Evolutionary conservation across 345 rosid genomes (phyloP).

Genomic region (Ailanthus altissimus): DNA sequence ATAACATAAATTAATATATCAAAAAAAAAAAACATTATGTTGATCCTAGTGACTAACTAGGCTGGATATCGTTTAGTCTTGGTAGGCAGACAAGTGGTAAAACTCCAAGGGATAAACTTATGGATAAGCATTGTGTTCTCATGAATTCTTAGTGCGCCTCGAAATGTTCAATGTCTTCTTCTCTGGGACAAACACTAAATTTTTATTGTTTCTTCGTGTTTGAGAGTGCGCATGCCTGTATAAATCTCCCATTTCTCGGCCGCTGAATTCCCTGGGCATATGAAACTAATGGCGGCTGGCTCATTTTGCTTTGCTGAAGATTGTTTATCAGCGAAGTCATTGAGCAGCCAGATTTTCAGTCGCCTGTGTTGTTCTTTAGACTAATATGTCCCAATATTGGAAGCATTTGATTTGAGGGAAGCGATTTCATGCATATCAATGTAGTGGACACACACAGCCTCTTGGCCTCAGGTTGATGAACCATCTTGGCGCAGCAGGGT

Average conservation of each 20-base stretch:
- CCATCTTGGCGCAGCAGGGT: too few species aligned
- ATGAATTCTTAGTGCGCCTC: slow-evolving; percentile 9
- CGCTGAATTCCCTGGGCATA: neutral
- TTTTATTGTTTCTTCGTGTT: neutral
- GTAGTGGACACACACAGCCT: too few species aligned
- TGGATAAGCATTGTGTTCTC: slow-evolving; percentile 3
- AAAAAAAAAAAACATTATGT: neutral
- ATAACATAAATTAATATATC: neutral
- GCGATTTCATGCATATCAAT: too few species aligned
- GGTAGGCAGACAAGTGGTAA: neutral
- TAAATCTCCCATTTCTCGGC: neutral
- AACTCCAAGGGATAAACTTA: neutral
- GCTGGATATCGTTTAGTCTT: neutral
- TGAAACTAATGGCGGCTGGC: neutral
- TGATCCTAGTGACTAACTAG: neutral
- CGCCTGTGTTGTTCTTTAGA: too few species aligned
- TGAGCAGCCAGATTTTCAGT: neutral
- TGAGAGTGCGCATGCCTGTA: neutral
- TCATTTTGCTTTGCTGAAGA: too few species aligned
- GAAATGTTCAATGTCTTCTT: neutral
- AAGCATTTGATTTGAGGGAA: too few species aligned
- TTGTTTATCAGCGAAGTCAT: neutral
- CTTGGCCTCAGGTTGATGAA: too few species aligned
- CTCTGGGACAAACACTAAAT: neutral
- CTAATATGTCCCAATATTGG: too few species aligned